Conservation (phyloP, 148 eudicot species). For the Arctostaphylos glauca region DNA sequence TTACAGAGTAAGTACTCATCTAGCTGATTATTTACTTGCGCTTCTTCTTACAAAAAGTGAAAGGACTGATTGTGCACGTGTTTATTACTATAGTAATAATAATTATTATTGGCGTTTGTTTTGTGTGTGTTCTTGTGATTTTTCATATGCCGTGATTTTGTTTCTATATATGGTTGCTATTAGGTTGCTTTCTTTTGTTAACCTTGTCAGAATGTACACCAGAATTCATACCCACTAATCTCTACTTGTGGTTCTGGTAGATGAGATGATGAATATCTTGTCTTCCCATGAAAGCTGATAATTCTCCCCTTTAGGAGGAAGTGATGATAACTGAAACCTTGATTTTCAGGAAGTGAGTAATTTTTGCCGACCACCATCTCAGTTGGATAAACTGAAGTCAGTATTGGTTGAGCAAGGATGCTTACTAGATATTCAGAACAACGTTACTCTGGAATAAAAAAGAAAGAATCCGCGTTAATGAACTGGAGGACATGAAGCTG, state of each 20-base stretch:
- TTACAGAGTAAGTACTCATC: constrained; percentile 56
- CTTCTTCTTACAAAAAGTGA: not conserved
- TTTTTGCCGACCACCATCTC: not conserved
- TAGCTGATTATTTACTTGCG: not conserved
- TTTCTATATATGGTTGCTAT: not conserved
- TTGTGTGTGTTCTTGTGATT: not conserved
- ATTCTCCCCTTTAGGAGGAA: not conserved
- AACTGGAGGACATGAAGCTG: not conserved
- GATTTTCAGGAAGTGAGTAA: not conserved
- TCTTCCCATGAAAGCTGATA: not conserved
- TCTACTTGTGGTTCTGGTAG: not conserved
- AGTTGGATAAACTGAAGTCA: not conserved
- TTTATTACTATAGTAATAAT: not conserved
- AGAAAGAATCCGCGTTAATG: not conserved
- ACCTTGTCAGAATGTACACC: not conserved
- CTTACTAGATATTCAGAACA: not conserved
- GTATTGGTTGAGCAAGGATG: not conserved
- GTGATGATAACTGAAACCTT: constrained; percentile 2
- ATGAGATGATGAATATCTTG: not conserved
- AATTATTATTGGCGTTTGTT: not conserved
- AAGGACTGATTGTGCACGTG: constrained; percentile 6
- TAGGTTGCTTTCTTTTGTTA: not conserved
- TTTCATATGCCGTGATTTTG: not conserved
- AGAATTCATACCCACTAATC: not conserved
- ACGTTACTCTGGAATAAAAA: not conserved